Evolutionary conservation across 257 asterid species (phyloP), one percentile per base, ranked within the genome.

Genomic region (Solanum neorickii): DNA sequence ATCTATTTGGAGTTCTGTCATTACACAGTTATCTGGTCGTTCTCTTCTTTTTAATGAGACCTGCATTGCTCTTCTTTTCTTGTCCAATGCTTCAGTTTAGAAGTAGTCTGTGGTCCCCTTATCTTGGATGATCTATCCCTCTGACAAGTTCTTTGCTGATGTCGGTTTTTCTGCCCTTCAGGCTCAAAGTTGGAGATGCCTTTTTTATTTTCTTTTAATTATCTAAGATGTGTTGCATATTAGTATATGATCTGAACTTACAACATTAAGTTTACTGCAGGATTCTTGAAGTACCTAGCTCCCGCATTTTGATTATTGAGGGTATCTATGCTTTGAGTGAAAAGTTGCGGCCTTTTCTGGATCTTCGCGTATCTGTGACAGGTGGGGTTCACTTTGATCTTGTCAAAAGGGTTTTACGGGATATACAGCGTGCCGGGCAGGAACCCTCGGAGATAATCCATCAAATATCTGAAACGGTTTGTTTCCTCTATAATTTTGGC

Each of bases 301-400:
- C 99, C 77, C 96, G 97, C 72, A 94, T 97, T 88, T 94, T 97
- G 90, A 91, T 97, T 42, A 93, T 97, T 9, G 99, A 97, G 91
- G 99, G 99, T 25, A 97, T 97, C 89, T 96, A 97, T 87, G 99
- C 99, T 77, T 92, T 97, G 88, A 97, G 97, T 88, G 98, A 97
- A 88, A 92, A 93, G 86, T 88, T 97, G 90, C 90, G 96, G 65
- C 96, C 96, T 83, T 92, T 91, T 12, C 93, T 97, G 87, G 99
- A 96, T 91, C 99, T 97, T 42, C 92, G 98, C 87, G 93, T 97
- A 88, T 97, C 99, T 62, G 98, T 97, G 86, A 97, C 97, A 1
- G 99, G 99, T 83, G 99, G 99, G 35, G 99, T 97, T 77, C 99
- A 97, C 92, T 96, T 97, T 91, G 99, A 97, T 90, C 99, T 97